These are phyloP conservation scores for Tetrapisispora phaffii DNA, from an alignment of 805 yeast species.

Conservation along the genomic window DNA sequence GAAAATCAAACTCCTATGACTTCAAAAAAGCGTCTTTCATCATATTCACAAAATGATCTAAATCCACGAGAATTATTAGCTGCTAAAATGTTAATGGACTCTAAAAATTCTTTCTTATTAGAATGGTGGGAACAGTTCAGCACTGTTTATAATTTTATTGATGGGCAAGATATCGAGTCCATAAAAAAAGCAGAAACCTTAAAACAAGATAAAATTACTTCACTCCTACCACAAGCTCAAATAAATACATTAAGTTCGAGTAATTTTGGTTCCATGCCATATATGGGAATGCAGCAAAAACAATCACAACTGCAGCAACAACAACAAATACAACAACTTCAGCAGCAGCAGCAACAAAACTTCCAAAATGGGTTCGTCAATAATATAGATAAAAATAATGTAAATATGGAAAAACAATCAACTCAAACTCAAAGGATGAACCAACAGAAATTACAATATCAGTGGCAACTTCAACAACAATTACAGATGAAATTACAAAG, in stretches of 20 bases:
- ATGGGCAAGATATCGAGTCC: conserved; percentile 24
- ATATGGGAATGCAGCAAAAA: neutral
- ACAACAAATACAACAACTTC: neutral
- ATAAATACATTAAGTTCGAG: neutral
- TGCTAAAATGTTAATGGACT: conserved; percentile 33
- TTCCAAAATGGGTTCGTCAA: neutral
- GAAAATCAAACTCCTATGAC: neutral
- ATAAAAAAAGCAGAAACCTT: conserved; percentile 6
- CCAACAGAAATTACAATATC: conserved; percentile 2
- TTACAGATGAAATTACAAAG: neutral
- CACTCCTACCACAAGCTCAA: conserved; percentile 3
- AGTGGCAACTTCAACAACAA: neutral
- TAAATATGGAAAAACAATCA: neutral
- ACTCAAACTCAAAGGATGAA: neutral
- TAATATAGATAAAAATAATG: neutral
- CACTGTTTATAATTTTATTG: conserved; percentile 39
- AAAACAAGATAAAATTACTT: conserved; percentile 1
- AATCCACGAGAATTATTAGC: conserved; percentile 8
- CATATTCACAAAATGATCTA: conserved; percentile 3
- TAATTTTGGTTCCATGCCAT: neutral
- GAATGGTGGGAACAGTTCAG: conserved; percentile 50
- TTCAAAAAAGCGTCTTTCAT: neutral
- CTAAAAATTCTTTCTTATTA: conserved; percentile 38
- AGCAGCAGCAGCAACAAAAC: neutral
- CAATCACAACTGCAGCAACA: neutral